phyloP scores from a whole-genome alignment of 1,139 yeast species.

The Suhomyces terraborum region DNA sequence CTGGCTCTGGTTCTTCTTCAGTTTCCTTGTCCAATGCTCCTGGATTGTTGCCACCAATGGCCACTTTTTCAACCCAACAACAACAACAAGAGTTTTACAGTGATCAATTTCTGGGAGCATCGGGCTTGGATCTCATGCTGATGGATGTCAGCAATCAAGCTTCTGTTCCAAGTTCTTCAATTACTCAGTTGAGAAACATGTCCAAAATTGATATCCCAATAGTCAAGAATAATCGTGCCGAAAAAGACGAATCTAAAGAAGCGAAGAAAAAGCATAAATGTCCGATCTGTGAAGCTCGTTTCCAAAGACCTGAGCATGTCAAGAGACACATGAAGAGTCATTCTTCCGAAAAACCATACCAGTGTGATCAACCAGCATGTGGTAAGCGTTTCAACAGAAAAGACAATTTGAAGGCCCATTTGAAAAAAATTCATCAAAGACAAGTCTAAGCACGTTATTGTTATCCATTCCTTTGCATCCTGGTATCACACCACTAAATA shows the following conservation, averaged over 20 bases:
- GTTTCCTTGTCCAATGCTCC: constrained; percentile 4
- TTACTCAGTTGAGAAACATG: constrained; percentile 17
- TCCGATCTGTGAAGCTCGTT: constrained; percentile 71
- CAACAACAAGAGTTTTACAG: constrained; percentile 7
- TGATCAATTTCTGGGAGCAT: constrained; percentile 6
- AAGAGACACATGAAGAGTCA: constrained; percentile 88
- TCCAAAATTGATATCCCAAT: constrained; percentile 20
- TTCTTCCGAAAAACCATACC: constrained; percentile 82
- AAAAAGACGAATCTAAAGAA: constrained; percentile 38
- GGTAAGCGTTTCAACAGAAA: constrained; percentile 67
- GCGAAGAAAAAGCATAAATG: constrained; percentile 73
- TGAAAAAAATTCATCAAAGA: constrained; percentile 59
- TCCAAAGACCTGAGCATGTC: constrained; percentile 91
- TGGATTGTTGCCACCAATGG: constrained; percentile 44
- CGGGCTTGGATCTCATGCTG: constrained; percentile 11
- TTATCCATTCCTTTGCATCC: constrained; percentile 11
- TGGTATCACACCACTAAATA: constrained; percentile 3
- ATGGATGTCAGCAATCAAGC: constrained; percentile 13
- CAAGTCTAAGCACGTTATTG: constrained; percentile 11
- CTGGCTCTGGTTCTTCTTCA: constrained; percentile 3
- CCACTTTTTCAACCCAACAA: constrained; percentile 29
- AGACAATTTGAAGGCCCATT: constrained; percentile 58
- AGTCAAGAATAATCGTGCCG: constrained; percentile 21
- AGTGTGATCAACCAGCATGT: constrained; percentile 72
- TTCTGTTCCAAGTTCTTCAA: constrained; percentile 17